Conservation (phyloP, 1,284 basidiomycete genomes). For the Amylostereum areolatum region DNA sequence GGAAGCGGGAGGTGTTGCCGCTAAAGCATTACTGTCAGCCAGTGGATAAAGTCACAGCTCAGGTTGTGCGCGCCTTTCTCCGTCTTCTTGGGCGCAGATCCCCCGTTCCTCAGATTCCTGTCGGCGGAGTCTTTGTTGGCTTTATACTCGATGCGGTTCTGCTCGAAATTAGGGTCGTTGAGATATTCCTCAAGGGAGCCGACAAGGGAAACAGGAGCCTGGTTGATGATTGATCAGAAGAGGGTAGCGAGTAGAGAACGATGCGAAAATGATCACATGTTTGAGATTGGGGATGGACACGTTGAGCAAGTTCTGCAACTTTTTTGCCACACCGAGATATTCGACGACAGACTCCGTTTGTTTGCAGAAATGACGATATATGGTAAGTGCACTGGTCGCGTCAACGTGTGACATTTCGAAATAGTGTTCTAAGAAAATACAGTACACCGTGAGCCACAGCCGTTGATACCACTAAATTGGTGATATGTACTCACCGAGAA, state of each 20-base stretch:
- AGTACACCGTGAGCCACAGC: no score
- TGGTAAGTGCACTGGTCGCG: constrained; percentile 77
- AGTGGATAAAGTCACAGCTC: neutral
- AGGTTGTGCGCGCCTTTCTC: constrained; percentile 19
- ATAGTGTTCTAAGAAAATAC: constrained; percentile 74
- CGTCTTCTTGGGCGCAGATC: constrained; percentile 18
- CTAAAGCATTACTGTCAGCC: neutral
- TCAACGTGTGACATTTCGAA: constrained; percentile 98
- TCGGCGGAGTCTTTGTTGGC: constrained; percentile 78
- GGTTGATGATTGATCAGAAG: neutral
- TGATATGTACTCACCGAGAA: constrained; percentile 58
- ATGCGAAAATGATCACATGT: constrained; percentile 55
- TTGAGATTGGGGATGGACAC: constrained; percentile 92
- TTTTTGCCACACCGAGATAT: constrained; percentile 89
- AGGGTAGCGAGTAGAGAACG: neutral
- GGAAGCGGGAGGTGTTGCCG: constrained; percentile 17
- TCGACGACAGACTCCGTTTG: constrained; percentile 95
- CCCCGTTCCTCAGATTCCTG: constrained; percentile 32
- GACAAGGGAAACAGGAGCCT: constrained; percentile 93
- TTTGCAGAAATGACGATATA: constrained; percentile 93
- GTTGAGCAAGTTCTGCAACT: constrained; percentile 88
- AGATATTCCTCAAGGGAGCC: constrained; percentile 94
- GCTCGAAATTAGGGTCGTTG: constrained; percentile 93
- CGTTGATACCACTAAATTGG: no score
- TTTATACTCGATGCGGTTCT: constrained; percentile 90